Conservation (phyloP, 1,284 basidiomycete genomes). For the Boletus nobilissimus region DNA sequence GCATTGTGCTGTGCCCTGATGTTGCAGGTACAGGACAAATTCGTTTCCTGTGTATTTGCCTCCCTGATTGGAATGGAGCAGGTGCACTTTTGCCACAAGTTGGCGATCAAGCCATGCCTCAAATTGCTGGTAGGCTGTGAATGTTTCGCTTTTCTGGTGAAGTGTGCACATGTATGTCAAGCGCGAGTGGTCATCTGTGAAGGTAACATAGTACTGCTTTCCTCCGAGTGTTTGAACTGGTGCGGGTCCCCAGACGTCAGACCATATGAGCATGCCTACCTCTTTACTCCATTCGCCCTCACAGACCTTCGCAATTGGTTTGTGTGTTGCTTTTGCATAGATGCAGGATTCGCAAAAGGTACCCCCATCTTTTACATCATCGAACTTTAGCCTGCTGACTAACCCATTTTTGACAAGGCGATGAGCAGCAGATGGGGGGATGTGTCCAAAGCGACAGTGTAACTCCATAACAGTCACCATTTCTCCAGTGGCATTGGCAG, state of each 20-base stretch:
- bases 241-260: neutral
- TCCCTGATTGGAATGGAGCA: neutral
- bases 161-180: neutral
- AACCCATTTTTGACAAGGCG: neutral
- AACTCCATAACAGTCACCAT: slow-evolving; percentile 45
- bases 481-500: slow-evolving; percentile 20
- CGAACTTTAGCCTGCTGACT: neutral
- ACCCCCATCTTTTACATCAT: neutral
- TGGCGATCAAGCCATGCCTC: neutral
- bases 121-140: neutral
- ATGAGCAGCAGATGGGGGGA: slow-evolving; percentile 33
- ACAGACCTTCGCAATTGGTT: neutral
- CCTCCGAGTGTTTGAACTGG: accelerated
- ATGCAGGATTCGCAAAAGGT: neutral
- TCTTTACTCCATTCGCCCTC: neutral
- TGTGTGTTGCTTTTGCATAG: neutral
- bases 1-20: neutral
- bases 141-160: slow-evolving; percentile 2
- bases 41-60: neutral
- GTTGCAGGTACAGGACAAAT: neutral
- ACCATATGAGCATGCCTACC: neutral
- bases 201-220: neutral
- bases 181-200: neutral
- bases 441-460: slow-evolving; percentile 51
- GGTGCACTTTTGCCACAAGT: neutral